These are phyloP conservation scores for Talaromyces funiculosus DNA, from an alignment of 2,329 filamentous ascomycete genomes.

Conservation along the genomic window DNA sequence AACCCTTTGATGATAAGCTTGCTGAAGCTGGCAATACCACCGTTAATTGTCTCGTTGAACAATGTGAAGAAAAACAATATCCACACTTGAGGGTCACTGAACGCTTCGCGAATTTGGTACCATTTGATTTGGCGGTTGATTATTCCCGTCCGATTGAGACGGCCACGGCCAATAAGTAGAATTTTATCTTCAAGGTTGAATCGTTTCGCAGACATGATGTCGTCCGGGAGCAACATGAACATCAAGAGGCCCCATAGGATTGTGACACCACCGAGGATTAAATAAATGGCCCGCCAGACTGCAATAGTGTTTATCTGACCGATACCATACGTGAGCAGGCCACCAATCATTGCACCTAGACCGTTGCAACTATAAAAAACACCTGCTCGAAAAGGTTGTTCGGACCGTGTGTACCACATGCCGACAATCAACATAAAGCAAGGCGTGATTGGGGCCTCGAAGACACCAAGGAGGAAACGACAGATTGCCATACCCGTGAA, in stretches of 20 bases:
- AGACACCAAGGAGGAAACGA: conserved; percentile 51
- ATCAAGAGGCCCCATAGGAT: conserved; percentile 39
- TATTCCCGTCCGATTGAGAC: conserved; percentile 39
- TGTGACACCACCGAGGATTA: conserved; percentile 43
- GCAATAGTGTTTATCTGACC: conserved; percentile 39
- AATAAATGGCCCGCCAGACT: conserved; percentile 43
- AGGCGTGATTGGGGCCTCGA: conserved; percentile 52
- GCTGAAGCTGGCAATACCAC: conserved; percentile 53
- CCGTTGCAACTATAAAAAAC: conserved; percentile 32
- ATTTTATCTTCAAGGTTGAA: conserved; percentile 43
- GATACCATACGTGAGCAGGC: conserved; percentile 29
- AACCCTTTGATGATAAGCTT: conserved; percentile 47
- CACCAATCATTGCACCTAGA: conserved; percentile 44
- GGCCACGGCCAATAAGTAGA: conserved; percentile 36
- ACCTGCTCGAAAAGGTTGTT: conserved; percentile 51
- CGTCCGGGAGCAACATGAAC: conserved; percentile 40
- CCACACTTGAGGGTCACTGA: conserved; percentile 43
- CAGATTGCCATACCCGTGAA: conserved; percentile 48
- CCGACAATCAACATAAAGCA: conserved; percentile 53
- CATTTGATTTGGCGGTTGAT: conserved; percentile 46
- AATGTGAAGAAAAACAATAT: conserved; percentile 43
- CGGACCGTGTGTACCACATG: conserved; percentile 54
- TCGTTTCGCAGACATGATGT: conserved; percentile 37
- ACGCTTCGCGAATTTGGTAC: conserved; percentile 46
- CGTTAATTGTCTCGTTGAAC: conserved; percentile 48